Evolutionary conservation across 202 grass and related monocot species (phyloP), one percentile per base, ranked within the genome.

Genomic region (Zoysia matrella): DNA sequence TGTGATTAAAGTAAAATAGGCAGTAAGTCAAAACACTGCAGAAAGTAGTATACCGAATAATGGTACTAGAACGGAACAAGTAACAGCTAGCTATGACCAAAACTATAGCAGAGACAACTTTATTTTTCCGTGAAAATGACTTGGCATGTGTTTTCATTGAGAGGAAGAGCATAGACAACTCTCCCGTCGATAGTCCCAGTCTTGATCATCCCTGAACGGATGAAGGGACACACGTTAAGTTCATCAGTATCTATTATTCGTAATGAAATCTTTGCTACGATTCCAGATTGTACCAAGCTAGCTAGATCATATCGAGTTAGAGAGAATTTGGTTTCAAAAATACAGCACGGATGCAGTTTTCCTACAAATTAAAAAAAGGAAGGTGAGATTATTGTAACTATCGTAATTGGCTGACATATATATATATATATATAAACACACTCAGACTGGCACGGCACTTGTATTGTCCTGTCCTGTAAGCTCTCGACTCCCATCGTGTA

Each of bases 231-330:
- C 1, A 77, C 16, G 60, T 60, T 54, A 3, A 4, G 45, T 22
- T 60, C 60, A 51, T 42, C 4, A 62, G 1, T 52, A 52, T 14
- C 4, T 43, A 51, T 3, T 68, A 44, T 58, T 69, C 14, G 2
- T 86, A 8, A 43, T 15, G 52, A 80, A 57, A 85, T 47, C 44
- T 67, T 6, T 46, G 47, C 15, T 18, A 49, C 16, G 42, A 18
- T 50, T 73, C 14, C 16, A 64, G 7, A 68, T 16, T 22, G 14
- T n/a, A 44, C 44, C 49, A 44, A 18, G 42, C 52, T 66, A 15
- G 3, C 30, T 40, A 39, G 60, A 40, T 8, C 3, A 18, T 40
- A 63, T 63, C 22, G n/a, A 40, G 60, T 8, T 40, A 12, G 10
- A 12, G 60, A 64, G 30, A 3, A 39, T 63, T 64, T 64, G 30